Conservation (phyloP, 805 yeast genomes). For the Wickerhamomyces canadensis region DNA sequence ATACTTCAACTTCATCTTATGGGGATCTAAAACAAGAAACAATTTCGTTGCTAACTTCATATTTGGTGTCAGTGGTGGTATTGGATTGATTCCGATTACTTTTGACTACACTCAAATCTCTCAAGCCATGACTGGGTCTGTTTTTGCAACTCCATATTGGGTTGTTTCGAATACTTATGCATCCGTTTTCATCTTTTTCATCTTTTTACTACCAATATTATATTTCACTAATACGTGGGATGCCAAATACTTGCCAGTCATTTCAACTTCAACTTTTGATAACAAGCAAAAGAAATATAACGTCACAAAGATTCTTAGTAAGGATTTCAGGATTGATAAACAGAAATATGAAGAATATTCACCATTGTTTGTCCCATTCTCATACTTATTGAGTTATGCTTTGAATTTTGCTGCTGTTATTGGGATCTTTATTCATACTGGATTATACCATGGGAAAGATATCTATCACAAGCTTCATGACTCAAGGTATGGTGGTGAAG, state of each 20-base stretch:
- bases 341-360: slow-evolving; percentile 47
- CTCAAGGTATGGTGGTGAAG: slow-evolving; percentile 38
- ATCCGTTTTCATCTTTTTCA: slow-evolving; percentile 44
- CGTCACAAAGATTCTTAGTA: slow-evolving; percentile 40
- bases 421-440: slow-evolving; percentile 54
- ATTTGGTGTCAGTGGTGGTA: slow-evolving; percentile 54
- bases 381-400: slow-evolving; percentile 52
- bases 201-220: slow-evolving; percentile 43
- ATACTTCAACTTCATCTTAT: slow-evolving; percentile 43
- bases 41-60: slow-evolving; percentile 55
- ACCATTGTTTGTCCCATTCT: slow-evolving; percentile 53
- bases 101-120: slow-evolving; percentile 54
- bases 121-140: slow-evolving; percentile 43
- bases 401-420: slow-evolving; percentile 58
- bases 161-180: slow-evolving; percentile 35
- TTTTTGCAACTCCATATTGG: slow-evolving; percentile 50
- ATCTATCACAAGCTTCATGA: slow-evolving; percentile 39
- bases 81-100: slow-evolving; percentile 50
- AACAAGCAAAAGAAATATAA: slow-evolving; percentile 40
- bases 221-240: slow-evolving; percentile 53
- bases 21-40: slow-evolving; percentile 32
- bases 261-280: slow-evolving; percentile 44
- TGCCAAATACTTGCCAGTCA: slow-evolving; percentile 55
- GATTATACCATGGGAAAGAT: slow-evolving; percentile 51
- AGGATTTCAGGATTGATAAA: slow-evolving; percentile 36